A percentile compares a stretch with the other conserved stretches of the same genome.
Conservation (phyloP, 1,284 basidiomycete genomes). For the Microbotryum scabiosae region DNA sequence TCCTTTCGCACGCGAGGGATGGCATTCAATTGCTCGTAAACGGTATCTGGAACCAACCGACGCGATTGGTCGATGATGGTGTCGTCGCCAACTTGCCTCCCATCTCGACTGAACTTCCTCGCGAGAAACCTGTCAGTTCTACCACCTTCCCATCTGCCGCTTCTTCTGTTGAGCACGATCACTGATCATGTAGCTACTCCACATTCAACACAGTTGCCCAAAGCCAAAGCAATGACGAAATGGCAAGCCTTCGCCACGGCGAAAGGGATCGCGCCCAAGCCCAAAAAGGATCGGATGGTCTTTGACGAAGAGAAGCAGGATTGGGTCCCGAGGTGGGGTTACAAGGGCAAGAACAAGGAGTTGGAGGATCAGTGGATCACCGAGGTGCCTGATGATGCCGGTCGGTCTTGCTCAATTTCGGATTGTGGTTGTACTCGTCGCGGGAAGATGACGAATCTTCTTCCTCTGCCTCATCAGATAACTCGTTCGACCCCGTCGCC, state of each 20-base stretch:
- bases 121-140: constrained; percentile 61
- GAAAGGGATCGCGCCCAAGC: constrained; percentile 80
- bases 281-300: constrained; percentile 64
- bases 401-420: constrained; percentile 47
- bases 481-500: constrained; percentile 68
- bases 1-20: constrained; percentile 71
- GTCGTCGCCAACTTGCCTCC: constrained; percentile 74
- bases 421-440: background rate
- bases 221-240: constrained; percentile 85
- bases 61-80: constrained; percentile 65
- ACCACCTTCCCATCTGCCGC: background rate
- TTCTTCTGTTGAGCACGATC: too few species aligned
- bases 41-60: constrained; percentile 73
- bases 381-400: constrained; percentile 75
- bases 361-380: constrained; percentile 85
- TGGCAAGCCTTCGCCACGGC: constrained; percentile 93
- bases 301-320: constrained; percentile 94
- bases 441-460: background rate
- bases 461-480: constrained; percentile 46
- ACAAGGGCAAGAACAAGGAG: constrained; percentile 81
- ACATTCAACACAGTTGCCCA: constrained; percentile 51
- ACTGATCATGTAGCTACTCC: background rate
- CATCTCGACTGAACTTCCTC: constrained; percentile 66
- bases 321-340: constrained; percentile 90
- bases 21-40: constrained; percentile 76